Percentiles rank a stretch among this genome's conserved stretches.
Conservation (phyloP, 805 yeast species). For the Saturnispora diversa region DNA sequence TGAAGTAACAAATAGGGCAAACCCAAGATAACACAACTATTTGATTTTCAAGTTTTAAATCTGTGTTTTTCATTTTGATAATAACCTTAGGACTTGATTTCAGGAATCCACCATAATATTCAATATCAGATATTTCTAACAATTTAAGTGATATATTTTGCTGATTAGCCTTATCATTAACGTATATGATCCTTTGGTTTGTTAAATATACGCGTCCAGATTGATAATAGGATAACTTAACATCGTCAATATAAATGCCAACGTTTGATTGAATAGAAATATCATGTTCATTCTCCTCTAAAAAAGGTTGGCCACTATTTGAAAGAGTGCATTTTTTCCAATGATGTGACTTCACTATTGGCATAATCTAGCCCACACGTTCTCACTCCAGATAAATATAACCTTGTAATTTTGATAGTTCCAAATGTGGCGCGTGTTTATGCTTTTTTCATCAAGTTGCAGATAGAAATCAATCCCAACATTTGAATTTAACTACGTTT, state of each 20-base stretch:
- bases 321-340: conserved; percentile 23
- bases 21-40: conserved; percentile 48
- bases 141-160: conserved; percentile 16
- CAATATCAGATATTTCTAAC: conserved; percentile 17
- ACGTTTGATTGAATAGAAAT: conserved; percentile 45
- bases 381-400: no score
- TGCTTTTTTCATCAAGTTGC: no score
- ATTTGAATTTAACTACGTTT: no score
- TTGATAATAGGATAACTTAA: conserved; percentile 55
- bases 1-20: conserved; percentile 82
- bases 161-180: conserved; percentile 30
- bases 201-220: conserved; percentile 77
- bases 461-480: no score
- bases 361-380: neutral
- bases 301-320: conserved; percentile 28
- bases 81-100: conserved; percentile 74
- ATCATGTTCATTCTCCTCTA: conserved; percentile 37
- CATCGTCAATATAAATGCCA: conserved; percentile 74
- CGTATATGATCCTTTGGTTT: conserved; percentile 60
- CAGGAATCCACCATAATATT: conserved; percentile 46
- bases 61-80: conserved; percentile 15
- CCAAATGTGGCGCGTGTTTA: neutral
- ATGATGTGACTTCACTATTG: conserved; percentile 7
- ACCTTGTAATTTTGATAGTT: no score
- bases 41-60: neutral